Percentiles rank a stretch among this genome's conserved stretches.
phyloP scores from a whole-genome alignment of 23 red algal species.

The Porphyridium purpureum region DNA sequence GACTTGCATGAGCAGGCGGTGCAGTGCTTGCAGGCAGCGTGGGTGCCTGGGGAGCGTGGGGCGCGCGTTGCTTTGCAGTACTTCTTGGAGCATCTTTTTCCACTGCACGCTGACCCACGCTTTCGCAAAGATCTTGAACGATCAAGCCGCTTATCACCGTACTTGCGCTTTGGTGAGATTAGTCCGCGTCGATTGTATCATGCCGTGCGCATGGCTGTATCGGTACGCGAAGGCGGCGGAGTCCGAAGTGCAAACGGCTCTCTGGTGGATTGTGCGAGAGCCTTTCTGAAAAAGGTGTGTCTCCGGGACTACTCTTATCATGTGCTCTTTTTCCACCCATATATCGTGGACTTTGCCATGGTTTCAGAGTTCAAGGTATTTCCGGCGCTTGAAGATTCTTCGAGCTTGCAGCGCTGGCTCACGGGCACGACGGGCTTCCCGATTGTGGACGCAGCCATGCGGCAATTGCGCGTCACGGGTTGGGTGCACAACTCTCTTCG shows the following conservation, averaged over 20 bases:
- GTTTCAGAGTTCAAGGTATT: conserved; percentile 65
- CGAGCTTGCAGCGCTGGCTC: conserved; percentile 22
- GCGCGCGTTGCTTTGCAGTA: conserved; percentile 29
- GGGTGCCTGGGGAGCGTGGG: conserved; percentile 49
- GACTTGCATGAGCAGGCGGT: conserved; percentile 13
- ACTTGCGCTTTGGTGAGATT: conserved; percentile 94
- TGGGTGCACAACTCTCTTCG: conserved; percentile 90
- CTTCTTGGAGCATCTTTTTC: conserved; percentile 60
- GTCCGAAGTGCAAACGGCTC: not conserved
- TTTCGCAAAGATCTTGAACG: conserved; percentile 12
- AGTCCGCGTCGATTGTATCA: conserved; percentile 60
- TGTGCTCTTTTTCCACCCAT: conserved; percentile 54
- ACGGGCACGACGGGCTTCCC: conserved; percentile 80
- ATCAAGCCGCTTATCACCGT: conserved; percentile 29
- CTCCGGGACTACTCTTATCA: conserved; percentile 87
- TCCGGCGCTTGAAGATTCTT: conserved; percentile 48
- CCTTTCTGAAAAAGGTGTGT: conserved; percentile 83
- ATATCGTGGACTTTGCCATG: conserved; percentile 34
- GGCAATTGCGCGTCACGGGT: conserved; percentile 54
- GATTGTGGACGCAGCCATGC: conserved; percentile 96
- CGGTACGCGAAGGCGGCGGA: not conserved
- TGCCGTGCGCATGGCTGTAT: not conserved
- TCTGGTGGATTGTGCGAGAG: conserved; percentile 17
- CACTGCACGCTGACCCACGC: conserved; percentile 35
- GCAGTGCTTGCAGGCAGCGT: conserved; percentile 12